Conservation (phyloP, 2,329 filamentous ascomycete genomes). For the Cyphellophora europaea region DNA sequence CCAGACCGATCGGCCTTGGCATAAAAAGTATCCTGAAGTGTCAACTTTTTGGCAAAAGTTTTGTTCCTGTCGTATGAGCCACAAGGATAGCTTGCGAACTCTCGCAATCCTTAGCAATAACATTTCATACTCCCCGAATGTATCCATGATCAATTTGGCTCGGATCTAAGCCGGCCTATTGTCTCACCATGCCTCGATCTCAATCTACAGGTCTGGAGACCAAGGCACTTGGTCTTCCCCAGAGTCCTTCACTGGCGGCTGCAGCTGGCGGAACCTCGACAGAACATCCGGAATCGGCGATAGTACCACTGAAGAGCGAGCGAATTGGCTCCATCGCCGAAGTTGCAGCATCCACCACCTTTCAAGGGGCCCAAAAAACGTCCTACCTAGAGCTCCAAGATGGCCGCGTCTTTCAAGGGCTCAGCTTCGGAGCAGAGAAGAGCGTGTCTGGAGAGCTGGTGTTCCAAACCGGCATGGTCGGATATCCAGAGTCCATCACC, state of each 20-base stretch:
- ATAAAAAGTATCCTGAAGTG: too few relatives aligned
- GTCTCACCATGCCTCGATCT: neutral
- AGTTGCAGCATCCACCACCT: conserved; percentile 54
- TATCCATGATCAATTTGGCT: too few relatives aligned
- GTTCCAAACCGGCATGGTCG: conserved; percentile 99
- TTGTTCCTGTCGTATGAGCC: too few relatives aligned
- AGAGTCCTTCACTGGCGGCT: conserved; percentile 31
- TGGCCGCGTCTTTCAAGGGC: conserved; percentile 82
- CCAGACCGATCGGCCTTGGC: too few relatives aligned
- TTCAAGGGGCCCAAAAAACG: conserved; percentile 46
- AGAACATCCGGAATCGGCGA: conserved; percentile 6
- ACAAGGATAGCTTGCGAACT: too few relatives aligned
- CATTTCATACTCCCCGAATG: too few relatives aligned
- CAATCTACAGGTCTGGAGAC: neutral
- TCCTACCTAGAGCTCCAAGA: conserved; percentile 89
- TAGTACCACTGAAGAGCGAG: conserved; percentile 5
- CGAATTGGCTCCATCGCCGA: conserved; percentile 29
- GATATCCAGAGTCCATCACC: conserved; percentile 91
- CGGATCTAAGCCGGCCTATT: too few relatives aligned
- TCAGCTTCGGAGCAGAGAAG: conserved; percentile 92
- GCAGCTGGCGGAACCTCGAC: conserved; percentile 23
- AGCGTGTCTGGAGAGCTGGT: conserved; percentile 94
- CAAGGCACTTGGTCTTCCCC: conserved; percentile 21
- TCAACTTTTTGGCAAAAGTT: too few relatives aligned
- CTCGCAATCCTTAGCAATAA: too few relatives aligned